phyloP scores from a whole-genome alignment of 2,329 filamentous ascomycete genomes.

The Trichophyton benhamiae region DNA sequence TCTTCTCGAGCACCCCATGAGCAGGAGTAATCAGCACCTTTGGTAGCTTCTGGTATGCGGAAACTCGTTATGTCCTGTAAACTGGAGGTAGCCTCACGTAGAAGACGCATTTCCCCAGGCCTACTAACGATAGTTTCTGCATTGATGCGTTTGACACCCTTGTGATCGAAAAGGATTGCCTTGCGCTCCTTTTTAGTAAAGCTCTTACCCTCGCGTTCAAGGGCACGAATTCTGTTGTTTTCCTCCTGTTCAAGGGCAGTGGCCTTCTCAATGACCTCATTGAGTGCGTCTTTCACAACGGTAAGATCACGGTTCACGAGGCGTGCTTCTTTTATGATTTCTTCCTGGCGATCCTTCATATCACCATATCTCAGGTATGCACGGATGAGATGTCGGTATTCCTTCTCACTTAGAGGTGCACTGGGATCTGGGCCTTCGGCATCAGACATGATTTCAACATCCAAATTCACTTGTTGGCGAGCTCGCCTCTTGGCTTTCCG shows the following conservation, averaged over 20 bases:
- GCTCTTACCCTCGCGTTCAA: conserved; percentile 64
- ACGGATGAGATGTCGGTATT: conserved; percentile 80
- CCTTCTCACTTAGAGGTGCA: conserved; percentile 82
- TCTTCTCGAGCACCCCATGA: conserved; percentile 89
- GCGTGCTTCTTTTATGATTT: conserved; percentile 77
- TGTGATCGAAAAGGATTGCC: conserved; percentile 88
- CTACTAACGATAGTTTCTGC: conserved; percentile 90
- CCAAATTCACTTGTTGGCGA: conserved; percentile 50
- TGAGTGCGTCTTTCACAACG: conserved; percentile 63
- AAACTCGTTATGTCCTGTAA: conserved; percentile 62
- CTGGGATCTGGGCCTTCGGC: conserved; percentile 59
- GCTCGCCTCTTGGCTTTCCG: conserved; percentile 58
- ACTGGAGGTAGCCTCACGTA: conserved; percentile 58
- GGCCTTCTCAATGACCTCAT: conserved; percentile 64
- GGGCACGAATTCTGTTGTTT: conserved; percentile 45
- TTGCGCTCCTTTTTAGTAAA: conserved; percentile 96
- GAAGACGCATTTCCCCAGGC: conserved; percentile 72
- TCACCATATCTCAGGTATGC: conserved; percentile 86
- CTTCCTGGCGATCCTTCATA: conserved; percentile 74
- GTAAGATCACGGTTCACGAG: conserved; percentile 69
- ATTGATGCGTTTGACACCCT: conserved; percentile 86
- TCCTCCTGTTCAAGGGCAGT: conserved; percentile 63
- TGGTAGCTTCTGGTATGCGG: conserved; percentile 79
- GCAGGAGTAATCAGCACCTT: conserved; percentile 81
- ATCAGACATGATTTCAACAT: conserved; percentile 61